A percentile compares a stretch with the other conserved stretches of the same genome.
phyloP scores from a whole-genome alignment of 2,329 filamentous ascomycete species.

The Hypoxylon rubiginosum region DNA sequence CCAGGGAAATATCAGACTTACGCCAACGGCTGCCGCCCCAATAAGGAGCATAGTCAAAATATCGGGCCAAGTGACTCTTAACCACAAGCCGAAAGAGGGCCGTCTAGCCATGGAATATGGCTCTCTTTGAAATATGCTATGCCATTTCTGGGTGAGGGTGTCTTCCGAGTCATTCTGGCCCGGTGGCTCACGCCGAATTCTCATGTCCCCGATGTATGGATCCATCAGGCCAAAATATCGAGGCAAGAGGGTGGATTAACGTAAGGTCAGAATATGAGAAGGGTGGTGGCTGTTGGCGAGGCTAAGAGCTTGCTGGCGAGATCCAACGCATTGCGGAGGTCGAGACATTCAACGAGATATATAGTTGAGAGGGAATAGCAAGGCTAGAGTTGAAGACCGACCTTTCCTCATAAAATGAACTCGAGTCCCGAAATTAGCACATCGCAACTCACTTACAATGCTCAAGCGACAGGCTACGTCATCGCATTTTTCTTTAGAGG shows the following conservation, averaged over 20 bases:
- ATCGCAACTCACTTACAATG: slow-evolving; percentile 3
- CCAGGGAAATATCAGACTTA: slow-evolving; percentile 35
- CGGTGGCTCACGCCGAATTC: slow-evolving; percentile 18
- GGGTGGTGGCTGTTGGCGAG: background rate
- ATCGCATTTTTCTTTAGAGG: background rate
- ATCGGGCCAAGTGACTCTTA: slow-evolving; percentile 70
- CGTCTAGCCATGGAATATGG: slow-evolving; percentile 37
- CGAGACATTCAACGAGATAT: background rate
- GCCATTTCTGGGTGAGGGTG: slow-evolving; percentile 13
- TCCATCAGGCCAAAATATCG: slow-evolving; percentile 20
- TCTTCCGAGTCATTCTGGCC: slow-evolving; percentile 4
- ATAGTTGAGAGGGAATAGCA: background rate
- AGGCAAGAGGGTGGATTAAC: background rate
- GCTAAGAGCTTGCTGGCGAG: background rate
- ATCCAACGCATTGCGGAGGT: background rate
- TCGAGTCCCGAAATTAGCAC: background rate
- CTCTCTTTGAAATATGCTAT: slow-evolving; percentile 1
- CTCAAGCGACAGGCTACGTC: slow-evolving; percentile 1
- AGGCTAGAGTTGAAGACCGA: background rate
- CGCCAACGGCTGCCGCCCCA: slow-evolving; percentile 57
- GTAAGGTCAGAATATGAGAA: background rate
- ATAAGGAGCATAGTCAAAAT: slow-evolving; percentile 70
- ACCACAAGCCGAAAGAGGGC: slow-evolving; percentile 61
- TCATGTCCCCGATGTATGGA: slow-evolving; percentile 23
- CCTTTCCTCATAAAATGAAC: background rate